Percentiles rank a stretch among this genome's conserved stretches.
phyloP scores from a whole-genome alignment of 225 moss, liverwort and hornwort species.

The Pseudisothecium myosuroides region DNA sequence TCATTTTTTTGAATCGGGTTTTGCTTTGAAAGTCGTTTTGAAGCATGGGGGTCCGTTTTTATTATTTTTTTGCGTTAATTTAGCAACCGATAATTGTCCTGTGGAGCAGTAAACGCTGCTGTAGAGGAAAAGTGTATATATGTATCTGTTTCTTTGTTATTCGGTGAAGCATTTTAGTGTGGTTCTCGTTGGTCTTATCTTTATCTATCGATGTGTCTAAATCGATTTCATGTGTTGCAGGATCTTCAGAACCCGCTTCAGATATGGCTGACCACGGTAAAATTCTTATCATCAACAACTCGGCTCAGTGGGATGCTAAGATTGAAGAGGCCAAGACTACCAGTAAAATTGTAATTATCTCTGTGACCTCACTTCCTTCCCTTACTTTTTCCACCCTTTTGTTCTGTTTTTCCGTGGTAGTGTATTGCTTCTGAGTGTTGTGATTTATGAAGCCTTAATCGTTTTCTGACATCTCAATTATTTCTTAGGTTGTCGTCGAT shows the following conservation, averaged over 20 bases:
- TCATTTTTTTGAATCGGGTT: neutral
- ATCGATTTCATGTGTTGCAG: neutral
- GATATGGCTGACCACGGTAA: constrained; percentile 54
- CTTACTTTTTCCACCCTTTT: neutral
- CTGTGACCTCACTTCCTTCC: neutral
- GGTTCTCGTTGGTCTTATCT: neutral
- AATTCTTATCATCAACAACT: constrained; percentile 8
- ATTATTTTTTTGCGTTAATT: too few relatives aligned
- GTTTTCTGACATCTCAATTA: neutral
- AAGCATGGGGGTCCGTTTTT: neutral
- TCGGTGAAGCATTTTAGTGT: neutral
- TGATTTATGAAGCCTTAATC: neutral
- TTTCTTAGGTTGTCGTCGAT: constrained; percentile 61
- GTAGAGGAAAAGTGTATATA: neutral
- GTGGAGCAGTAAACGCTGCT: neutral
- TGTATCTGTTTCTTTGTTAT: neutral
- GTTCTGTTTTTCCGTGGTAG: neutral
- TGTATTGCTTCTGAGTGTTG: neutral
- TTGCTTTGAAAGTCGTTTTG: neutral
- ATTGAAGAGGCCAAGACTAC: neutral
- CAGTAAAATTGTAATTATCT: constrained; percentile 34
- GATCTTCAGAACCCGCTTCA: neutral
- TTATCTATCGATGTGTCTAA: neutral
- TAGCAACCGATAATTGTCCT: neutral
- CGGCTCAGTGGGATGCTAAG: constrained; percentile 23